phyloP scores from a whole-genome alignment of 768 basidiomycete genomes.

The Trametes elegans region DNA sequence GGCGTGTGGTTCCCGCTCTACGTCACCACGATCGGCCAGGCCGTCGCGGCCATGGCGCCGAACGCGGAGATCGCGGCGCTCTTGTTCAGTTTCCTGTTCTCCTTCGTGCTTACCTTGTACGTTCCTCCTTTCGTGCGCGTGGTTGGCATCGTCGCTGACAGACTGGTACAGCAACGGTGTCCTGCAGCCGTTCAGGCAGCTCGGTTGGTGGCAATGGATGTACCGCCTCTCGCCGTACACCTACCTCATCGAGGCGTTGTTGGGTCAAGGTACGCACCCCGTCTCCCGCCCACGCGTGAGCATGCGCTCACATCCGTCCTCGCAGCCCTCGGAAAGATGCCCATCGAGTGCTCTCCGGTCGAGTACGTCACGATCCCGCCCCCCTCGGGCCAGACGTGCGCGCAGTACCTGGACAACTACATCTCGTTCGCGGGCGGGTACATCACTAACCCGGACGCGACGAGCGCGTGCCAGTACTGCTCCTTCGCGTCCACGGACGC shows the following conservation, averaged over 20 bases:
- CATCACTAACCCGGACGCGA: conserved; percentile 39
- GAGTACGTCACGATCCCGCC: conserved; percentile 61
- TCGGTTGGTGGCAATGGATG: conserved; percentile 48
- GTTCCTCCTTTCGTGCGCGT: conserved; percentile 17
- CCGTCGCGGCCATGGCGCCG: conserved; percentile 42
- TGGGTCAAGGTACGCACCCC: conserved; percentile 43
- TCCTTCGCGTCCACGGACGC: conserved; percentile 54
- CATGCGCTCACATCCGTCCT: neutral
- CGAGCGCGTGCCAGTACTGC: conserved; percentile 51
- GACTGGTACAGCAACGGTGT: conserved; percentile 40
- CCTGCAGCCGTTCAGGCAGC: conserved; percentile 42
- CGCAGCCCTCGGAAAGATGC: conserved; percentile 48
- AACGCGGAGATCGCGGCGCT: conserved; percentile 40
- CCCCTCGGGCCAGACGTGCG: conserved; percentile 46
- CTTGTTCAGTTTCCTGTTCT: conserved; percentile 38
- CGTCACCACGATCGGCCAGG: conserved; percentile 41
- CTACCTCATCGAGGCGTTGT: conserved; percentile 40
- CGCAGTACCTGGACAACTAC: conserved; percentile 42
- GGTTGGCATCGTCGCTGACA: neutral
- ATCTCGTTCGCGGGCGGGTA: conserved; percentile 45
- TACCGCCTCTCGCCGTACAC: conserved; percentile 34
- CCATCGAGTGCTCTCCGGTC: conserved; percentile 52
- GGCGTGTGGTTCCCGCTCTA: conserved; percentile 42
- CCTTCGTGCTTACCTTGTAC: conserved; percentile 44
- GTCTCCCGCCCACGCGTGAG: neutral